Evolutionary conservation across 306 rosid species (phyloP), one percentile per base, ranked within the genome.

Genomic region (Gleditsia sinensis): DNA sequence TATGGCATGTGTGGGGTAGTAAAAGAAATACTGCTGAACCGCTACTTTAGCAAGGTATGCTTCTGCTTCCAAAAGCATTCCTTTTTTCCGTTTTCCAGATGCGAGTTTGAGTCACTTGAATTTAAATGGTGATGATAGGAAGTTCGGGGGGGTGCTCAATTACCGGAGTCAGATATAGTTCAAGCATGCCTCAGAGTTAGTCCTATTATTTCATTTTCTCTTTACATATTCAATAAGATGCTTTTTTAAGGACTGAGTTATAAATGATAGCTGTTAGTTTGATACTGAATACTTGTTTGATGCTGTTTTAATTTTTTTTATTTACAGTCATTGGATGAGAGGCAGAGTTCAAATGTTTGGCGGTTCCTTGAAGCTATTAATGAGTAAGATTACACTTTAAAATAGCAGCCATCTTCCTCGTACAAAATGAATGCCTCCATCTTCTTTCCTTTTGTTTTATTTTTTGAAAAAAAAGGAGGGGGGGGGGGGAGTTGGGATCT

Each of bases 1-100:
- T 94, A 91, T 79, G 99, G 96, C 79, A 94, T 90, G 95, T 92
- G 99, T 74, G 96, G 97, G 21, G 73, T 92, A 75, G 97, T 86
- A 37, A 94, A 90, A 85, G 99, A 94, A 71, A 67, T 92, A 43
- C 80, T 94, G 87, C 86, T 92, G 66, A 90, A 87, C 70, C 92
- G 99, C 40, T 92, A 94, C 85, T 94, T 92, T 80, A 92, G 99
- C 84, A 92, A 88, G 99, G 99, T 92, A 72, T 67, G 75, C 71
- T 37, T 25, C 20, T 65, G 55, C 71, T 58, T 79, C 79, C 55
- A 37, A 71, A 70, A 58, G 60, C 37, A 74, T 45, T 58, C 45
- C n/a, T 20, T 69, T n/a, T 43, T 9, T 80, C 4, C 70, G 66
- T 63, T 67, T 66, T 17, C 16, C 17, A 19, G 50, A 36, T 51